Conservation (phyloP, 177 flowering plant species). For the Telopea speciosissima region DNA sequence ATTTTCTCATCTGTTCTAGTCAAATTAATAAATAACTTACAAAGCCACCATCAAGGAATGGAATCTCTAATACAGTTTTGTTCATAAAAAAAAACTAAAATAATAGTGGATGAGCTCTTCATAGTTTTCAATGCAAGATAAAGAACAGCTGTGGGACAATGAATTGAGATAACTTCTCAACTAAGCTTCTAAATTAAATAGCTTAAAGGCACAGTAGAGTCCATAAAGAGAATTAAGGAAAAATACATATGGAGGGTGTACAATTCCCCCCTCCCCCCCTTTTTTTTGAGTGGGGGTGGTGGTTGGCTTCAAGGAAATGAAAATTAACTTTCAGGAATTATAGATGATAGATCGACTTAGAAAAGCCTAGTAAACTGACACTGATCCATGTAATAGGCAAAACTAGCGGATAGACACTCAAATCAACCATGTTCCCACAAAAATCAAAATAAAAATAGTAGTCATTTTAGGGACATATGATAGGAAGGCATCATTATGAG, state of each 20-base stretch:
- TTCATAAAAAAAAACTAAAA: too few relatives aligned
- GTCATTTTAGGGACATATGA: too few relatives aligned
- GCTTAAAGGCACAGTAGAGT: background rate
- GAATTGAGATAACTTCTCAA: background rate
- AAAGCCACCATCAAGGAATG: background rate
- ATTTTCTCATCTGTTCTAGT: too few relatives aligned
- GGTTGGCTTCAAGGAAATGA: background rate
- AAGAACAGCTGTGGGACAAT: background rate
- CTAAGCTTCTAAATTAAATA: background rate
- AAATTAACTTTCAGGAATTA: background rate
- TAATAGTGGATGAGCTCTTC: background rate
- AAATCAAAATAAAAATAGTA: too few relatives aligned
- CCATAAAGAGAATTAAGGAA: background rate
- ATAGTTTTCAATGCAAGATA: background rate
- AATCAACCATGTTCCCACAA: too few relatives aligned
- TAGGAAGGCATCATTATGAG: background rate
- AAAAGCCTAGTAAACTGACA: too few relatives aligned
- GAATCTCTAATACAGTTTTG: background rate
- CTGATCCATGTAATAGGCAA: too few relatives aligned
- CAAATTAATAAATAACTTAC: too few relatives aligned
- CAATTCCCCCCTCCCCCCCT: too few relatives aligned
- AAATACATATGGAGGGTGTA: too few relatives aligned
- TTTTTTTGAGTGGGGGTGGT: too few relatives aligned
- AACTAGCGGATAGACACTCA: background rate
- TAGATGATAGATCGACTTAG: background rate